Percentiles rank a stretch among this genome's conserved stretches.
Conservation (phyloP, 352 stramenopile species). For the Proteromonas lacertae region DNA sequence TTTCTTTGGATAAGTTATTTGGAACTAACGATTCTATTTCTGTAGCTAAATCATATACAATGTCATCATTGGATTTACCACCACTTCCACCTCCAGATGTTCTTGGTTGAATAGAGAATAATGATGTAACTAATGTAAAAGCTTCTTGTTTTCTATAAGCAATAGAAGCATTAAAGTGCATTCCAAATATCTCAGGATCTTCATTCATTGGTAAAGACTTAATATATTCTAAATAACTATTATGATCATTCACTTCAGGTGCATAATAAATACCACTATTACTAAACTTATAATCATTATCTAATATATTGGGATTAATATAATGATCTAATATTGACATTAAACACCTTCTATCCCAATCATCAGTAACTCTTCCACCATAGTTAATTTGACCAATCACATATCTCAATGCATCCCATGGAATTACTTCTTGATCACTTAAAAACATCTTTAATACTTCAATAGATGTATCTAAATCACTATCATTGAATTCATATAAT, state of each 20-base stretch:
- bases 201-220: constrained; percentile 32
- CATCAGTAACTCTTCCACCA: constrained; percentile 62
- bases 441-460: constrained; percentile 49
- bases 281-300: constrained; percentile 38
- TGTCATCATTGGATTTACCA: constrained; percentile 31
- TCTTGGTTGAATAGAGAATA: constrained; percentile 45
- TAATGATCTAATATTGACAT: constrained; percentile 62
- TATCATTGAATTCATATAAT: constrained; percentile 74
- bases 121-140: constrained; percentile 35
- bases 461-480: constrained; percentile 59
- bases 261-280: constrained; percentile 40
- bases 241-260: constrained; percentile 10
- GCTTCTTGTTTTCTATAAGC: constrained; percentile 62
- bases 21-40: constrained; percentile 22
- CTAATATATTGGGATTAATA: constrained; percentile 37
- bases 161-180: constrained; percentile 74
- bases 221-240: constrained; percentile 34
- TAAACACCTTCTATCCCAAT: constrained; percentile 60
- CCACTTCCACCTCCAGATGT: constrained; percentile 22
- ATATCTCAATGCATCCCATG: constrained; percentile 61
- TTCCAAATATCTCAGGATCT: constrained; percentile 63
- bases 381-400: constrained; percentile 79
- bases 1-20: constrained; percentile 29
- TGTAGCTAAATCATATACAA: constrained; percentile 13
- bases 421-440: constrained; percentile 36